Conservation (phyloP, 1,139 yeast genomes). For the Debaryomyces robertsiae region DNA sequence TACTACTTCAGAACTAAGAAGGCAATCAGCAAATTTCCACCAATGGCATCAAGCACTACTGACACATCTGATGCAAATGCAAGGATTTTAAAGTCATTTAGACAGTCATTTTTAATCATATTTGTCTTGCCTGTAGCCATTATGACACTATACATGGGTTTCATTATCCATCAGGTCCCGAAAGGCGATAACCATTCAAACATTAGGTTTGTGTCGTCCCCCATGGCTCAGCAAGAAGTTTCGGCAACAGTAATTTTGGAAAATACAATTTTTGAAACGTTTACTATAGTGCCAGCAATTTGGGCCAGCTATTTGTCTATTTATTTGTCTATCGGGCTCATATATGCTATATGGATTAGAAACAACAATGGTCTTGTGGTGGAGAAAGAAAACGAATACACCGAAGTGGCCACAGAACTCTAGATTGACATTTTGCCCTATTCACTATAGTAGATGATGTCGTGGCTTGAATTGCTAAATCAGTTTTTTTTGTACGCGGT, state of each 20-base stretch:
- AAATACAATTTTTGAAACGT: slow-evolving; percentile 2
- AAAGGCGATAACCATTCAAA: too few species aligned
- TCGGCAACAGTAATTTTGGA: not conserved
- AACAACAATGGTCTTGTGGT: slow-evolving; percentile 37
- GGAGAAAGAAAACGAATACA: slow-evolving; percentile 14
- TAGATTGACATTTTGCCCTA: not conserved
- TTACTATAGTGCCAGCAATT: slow-evolving; percentile 4
- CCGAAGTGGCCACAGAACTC: not conserved
- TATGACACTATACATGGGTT: slow-evolving; percentile 10
- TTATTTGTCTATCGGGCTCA: slow-evolving; percentile 21
- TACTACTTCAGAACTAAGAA: slow-evolving; percentile 34
- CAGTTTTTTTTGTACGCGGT: not conserved
- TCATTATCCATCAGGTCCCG: too few species aligned
- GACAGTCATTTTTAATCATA: slow-evolving; percentile 31
- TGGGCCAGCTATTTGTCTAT: slow-evolving; percentile 21
- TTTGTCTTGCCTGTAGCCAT: slow-evolving; percentile 31
- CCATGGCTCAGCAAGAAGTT: not conserved
- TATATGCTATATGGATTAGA: slow-evolving; percentile 40
- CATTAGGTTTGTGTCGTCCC: too few species aligned
- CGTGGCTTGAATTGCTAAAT: too few species aligned
- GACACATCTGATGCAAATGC: slow-evolving; percentile 25
- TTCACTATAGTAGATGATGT: not conserved
- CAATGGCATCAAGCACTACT: slow-evolving; percentile 22
- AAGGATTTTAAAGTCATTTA: slow-evolving; percentile 29
- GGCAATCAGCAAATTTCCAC: slow-evolving; percentile 34